phyloP scores from a whole-genome alignment of 352 stramenopile species.

The Peronospora belbahrii region DNA sequence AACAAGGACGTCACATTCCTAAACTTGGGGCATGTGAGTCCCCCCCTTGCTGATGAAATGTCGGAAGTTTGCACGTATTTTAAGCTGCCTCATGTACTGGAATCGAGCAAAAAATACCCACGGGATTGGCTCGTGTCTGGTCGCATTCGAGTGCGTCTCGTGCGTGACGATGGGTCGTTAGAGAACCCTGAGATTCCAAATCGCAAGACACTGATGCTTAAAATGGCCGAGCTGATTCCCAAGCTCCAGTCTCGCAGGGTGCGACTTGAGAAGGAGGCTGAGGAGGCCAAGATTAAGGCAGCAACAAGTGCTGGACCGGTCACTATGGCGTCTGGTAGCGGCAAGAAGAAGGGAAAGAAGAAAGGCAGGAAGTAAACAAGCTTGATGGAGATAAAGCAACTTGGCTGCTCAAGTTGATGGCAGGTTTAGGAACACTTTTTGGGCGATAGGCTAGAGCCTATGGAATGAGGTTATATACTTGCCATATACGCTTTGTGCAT shows the following conservation, averaged over 20 bases:
- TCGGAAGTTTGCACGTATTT: conserved; percentile 78
- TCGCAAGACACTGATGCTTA: conserved; percentile 74
- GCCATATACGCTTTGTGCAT: conserved; percentile 16
- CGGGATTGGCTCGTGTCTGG: conserved; percentile 67
- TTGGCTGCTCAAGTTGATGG: neutral
- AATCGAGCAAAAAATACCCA: conserved; percentile 77
- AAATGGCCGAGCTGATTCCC: conserved; percentile 83
- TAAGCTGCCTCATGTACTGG: conserved; percentile 71
- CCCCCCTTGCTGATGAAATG: conserved; percentile 73
- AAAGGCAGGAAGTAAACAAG: conserved; percentile 74
- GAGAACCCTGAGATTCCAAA: conserved; percentile 64
- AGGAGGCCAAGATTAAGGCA: conserved; percentile 43
- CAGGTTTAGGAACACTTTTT: conserved; percentile 1
- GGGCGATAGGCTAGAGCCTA: conserved; percentile 13
- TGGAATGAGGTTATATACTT: conserved; percentile 12
- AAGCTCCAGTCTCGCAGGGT: conserved; percentile 77
- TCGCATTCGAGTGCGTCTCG: conserved; percentile 65
- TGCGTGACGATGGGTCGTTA: conserved; percentile 47
- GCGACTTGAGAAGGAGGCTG: conserved; percentile 62
- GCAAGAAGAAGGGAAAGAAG: conserved; percentile 86
- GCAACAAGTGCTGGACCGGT: conserved; percentile 22
- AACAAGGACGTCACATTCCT: conserved; percentile 63
- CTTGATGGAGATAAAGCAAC: neutral
- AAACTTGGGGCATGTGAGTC: conserved; percentile 61
- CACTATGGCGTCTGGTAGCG: conserved; percentile 27